phyloP scores from a whole-genome alignment of 116 monocot species.

The Zostera marina region DNA sequence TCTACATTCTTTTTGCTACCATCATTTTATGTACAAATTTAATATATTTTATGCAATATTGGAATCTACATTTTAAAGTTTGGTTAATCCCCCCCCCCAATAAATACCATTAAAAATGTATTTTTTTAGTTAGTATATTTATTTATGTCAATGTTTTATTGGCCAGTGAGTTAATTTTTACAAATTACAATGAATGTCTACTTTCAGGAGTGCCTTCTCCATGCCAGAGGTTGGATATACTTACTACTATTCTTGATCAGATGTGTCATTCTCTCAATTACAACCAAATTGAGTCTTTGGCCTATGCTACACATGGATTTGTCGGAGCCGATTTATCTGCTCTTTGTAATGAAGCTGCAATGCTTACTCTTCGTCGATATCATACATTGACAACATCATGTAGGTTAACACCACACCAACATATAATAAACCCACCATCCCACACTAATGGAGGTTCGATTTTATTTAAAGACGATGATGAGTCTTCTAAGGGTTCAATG shows the following conservation, averaged over 20 bases:
- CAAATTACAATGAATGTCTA: no score
- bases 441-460: neutral
- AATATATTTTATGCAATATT: no score
- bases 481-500: slow-evolving; percentile 7
- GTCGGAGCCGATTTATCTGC: slow-evolving; percentile 91
- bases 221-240: slow-evolving; percentile 75
- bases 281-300: slow-evolving; percentile 36
- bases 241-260: slow-evolving; percentile 31
- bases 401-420: neutral
- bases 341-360: slow-evolving; percentile 89
- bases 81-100: no score
- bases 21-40: no score
- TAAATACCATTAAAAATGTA: no score
- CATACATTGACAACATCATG: slow-evolving; percentile 15
- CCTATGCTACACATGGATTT: slow-evolving; percentile 89
- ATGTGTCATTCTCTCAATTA: slow-evolving; percentile 49
- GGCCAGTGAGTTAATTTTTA: no score
- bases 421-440: neutral
- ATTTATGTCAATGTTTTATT: no score
- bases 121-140: no score
- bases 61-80: no score
- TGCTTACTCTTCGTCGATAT: slow-evolving; percentile 48
- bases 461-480: slow-evolving; percentile 5
- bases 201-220: slow-evolving; percentile 91
- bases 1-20: no score